Percentiles rank a stretch among this genome's conserved stretches.
Evolutionary conservation across 441 rosid species (phyloP).

Genomic region (Raphanus hybrid): DNA sequence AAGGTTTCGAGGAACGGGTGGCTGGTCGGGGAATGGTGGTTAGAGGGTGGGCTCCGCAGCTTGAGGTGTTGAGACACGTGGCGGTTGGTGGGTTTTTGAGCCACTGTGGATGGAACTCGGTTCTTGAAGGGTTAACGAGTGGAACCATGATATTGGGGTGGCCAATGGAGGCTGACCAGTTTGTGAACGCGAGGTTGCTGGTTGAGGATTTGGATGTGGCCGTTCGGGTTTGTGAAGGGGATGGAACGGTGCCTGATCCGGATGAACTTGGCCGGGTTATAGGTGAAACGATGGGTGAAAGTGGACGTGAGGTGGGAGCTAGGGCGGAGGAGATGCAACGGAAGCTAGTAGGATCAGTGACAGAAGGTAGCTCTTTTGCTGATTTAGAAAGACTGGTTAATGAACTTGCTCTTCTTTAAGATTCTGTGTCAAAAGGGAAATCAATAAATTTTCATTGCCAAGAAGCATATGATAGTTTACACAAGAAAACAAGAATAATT

Average conservation of each 20-base stretch:
- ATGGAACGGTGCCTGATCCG: background rate
- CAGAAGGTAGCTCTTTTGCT: slow-evolving; percentile 2
- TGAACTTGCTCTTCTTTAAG: background rate
- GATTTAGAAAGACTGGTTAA: background rate
- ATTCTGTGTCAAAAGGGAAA: background rate
- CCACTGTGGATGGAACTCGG: slow-evolving; percentile 9
- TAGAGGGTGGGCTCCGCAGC: slow-evolving; percentile 4
- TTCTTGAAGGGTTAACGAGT: slow-evolving; percentile 5
- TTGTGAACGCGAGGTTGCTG: slow-evolving; percentile 8
- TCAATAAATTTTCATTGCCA: background rate
- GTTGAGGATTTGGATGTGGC: slow-evolving; percentile 11
- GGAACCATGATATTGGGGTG: slow-evolving; percentile 9
- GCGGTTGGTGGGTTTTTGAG: slow-evolving; percentile 7
- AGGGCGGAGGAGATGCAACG: background rate
- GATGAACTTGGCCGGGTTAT: slow-evolving; percentile 1
- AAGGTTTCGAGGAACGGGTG: background rate
- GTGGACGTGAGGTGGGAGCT: background rate
- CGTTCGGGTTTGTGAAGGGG: slow-evolving; percentile 9
- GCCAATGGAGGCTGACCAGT: slow-evolving; percentile 12
- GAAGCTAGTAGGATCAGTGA: background rate
- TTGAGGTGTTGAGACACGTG: background rate
- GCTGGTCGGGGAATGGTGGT: background rate
- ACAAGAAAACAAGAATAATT: too few relatives aligned
- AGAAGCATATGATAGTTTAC: background rate
- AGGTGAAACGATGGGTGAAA: slow-evolving; percentile 6